Evolutionary conservation across 176 grass and related monocot genomes (phyloP), one percentile per base, ranked within the genome.

Genomic region (Carex myosuroides): DNA sequence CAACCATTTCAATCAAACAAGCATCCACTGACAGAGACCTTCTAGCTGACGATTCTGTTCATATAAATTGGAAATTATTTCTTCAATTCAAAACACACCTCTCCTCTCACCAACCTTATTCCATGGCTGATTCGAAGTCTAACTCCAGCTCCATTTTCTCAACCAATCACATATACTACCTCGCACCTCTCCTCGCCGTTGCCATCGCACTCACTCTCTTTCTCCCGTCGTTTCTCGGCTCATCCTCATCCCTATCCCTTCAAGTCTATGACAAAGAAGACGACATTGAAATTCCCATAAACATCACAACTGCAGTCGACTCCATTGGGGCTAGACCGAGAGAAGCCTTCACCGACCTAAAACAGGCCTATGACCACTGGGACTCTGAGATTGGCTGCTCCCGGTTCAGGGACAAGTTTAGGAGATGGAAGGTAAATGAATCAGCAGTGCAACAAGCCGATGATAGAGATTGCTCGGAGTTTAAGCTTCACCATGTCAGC

Each of bases 311-410:
- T 41, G 80, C 64, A 63, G 67, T 80, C 4, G 84, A 81, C 66
- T 53, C 87, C 12, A 24, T 83, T 32, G 84, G 48, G n/a, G 57
- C 68, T 33, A 78, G 88, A 16, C 80, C n/a, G 24, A 90, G 50
- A 53, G 63, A 80, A 78, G 22, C 69, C 24, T 89, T 92, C 69
- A n/a, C 67, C 3, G 70, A 85, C 63, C 81, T 92, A 56, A 80
- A 46, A 18, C 39, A 11, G 6, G 88, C 82, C 32, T 89, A 66
- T 73, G 78, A 29, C 7, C 62, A 71, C 30, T 92, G 90, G 90
- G 90, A 92, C 82, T 64, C 85, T 16, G 69, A 82, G 14, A 64
- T 89, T 5, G 87, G 88, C 12, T 92, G 88, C 81, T 44, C 33
- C 24, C 71, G 50, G 30, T 90, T 92, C 82, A 48, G 78, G 79